phyloP scores from a whole-genome alignment of 2,329 filamentous ascomycete species.

The Fusarium sp. region DNA sequence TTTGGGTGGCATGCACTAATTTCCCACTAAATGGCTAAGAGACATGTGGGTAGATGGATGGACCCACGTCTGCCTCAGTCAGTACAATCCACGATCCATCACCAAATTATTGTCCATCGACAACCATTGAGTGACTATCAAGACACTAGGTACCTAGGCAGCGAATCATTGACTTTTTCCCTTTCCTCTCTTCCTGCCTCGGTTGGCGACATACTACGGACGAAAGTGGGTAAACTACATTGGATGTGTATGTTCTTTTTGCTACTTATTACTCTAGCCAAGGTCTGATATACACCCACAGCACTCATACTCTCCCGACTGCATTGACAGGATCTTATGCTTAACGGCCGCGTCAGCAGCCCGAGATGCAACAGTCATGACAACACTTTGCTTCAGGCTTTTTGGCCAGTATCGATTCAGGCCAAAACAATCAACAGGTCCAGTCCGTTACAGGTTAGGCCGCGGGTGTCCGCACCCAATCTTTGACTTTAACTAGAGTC shows the following conservation, averaged over 20 bases:
- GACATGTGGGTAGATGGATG: constrained; percentile 5
- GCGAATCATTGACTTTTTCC: constrained; percentile 21
- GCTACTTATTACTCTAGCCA: constrained; percentile 1
- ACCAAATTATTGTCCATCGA: constrained; percentile 4
- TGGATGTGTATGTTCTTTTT: background rate
- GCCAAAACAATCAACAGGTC: constrained; percentile 22
- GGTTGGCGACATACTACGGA: background rate
- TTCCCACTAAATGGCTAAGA: constrained; percentile 36
- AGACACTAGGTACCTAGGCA: background rate
- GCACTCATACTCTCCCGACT: background rate
- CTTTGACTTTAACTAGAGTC: constrained; percentile 22
- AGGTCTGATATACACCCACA: constrained; percentile 3
- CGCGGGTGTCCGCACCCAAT: background rate
- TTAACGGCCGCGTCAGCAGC: constrained; percentile 26
- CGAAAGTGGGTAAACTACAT: background rate
- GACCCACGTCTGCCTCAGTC: constrained; percentile 10
- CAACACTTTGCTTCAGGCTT: constrained; percentile 22
- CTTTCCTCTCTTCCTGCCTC: background rate
- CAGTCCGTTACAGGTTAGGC: background rate
- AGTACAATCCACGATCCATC: background rate
- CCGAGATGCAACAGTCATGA: constrained; percentile 13
- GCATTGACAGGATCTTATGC: constrained; percentile 2
- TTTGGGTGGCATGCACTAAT: constrained; percentile 31
- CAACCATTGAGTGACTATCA: constrained; percentile 15
- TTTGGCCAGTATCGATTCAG: constrained; percentile 21